Evolutionary conservation across 768 basidiomycete genomes (phyloP), one percentile per base, ranked within the genome.

Genomic region (Panus rudis): DNA sequence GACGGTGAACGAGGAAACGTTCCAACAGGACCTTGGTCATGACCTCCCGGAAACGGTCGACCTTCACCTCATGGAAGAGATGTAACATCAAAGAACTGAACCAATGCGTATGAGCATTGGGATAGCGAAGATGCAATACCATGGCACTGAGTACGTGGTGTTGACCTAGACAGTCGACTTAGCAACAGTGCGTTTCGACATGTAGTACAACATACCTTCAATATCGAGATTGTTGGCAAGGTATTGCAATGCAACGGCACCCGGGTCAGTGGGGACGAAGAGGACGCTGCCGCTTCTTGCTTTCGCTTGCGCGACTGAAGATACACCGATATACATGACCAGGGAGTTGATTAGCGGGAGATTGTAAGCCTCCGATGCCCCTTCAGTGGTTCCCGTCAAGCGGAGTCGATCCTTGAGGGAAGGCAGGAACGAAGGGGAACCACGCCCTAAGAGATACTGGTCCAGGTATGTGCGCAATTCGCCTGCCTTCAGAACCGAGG

Each of bases 51-150:
- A 87, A 83, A 33, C 74, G 76, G 44, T 86, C 85, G 47, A 79
- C 78, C 56, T 80, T 78, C 48, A 86, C 75, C 57, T 92, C 86
- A 39, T 71, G 56, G 69, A 97, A 98, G 33, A 94, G 76, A 60
- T 92, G 79, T 41, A 98, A 76, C 42, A 97, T 69, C 51, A 97
- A 74, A 34, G 83, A 86, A 61, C 85, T 89, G 74, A 94, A 98
- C 92, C 93, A 99, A 63, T 91, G 86, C 39, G 94, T 99, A 72
- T 99, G 96, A 8, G 93, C 89, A 57, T 93, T 96, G 24, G 96
- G 94, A 73, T 94, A 98, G 56, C 96, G 89, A 50, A 99, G 71
- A 61, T 98, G 94, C 54, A 92, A 77, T 33, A 91, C 86, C 62
- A 94, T 83, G n/a, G 93, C 81, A 53, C 82, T 90, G 52, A 98